Percentiles rank a stretch among this genome's conserved stretches.
Conservation (phyloP, 164 flowering plant species). For the Aristolochia californica region DNA sequence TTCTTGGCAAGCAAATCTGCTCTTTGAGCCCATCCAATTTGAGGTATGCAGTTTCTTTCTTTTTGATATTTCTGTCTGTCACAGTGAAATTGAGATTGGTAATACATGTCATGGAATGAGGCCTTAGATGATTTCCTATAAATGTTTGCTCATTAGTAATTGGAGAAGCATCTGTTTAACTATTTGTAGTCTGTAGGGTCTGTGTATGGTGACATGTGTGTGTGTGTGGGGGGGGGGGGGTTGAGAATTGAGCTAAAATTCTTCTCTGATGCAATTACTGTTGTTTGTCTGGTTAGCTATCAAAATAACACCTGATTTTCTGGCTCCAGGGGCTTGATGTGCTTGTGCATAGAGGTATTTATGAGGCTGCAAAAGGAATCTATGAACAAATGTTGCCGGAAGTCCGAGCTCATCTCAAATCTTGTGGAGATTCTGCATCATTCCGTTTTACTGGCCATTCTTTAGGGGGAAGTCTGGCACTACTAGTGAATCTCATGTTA, state of each 20-base stretch:
- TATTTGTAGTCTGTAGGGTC: too few species aligned
- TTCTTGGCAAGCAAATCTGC: conserved; percentile 97
- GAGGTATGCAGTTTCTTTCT: conserved; percentile 39
- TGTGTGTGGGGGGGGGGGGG: too few species aligned
- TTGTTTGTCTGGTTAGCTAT: background rate
- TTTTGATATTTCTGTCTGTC: too few species aligned
- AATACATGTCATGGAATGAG: too few species aligned
- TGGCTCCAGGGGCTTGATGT: conserved; percentile 63
- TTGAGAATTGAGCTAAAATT: too few species aligned
- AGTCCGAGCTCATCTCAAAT: conserved; percentile 49
- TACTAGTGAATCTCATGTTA: conserved; percentile 82
- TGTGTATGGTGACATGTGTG: too few species aligned
- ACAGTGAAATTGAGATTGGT: too few species aligned
- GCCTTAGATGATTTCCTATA: too few species aligned
- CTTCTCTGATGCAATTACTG: too few species aligned
- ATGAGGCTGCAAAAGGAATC: conserved; percentile 96
- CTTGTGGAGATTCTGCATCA: conserved; percentile 53
- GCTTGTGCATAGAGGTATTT: conserved; percentile 92
- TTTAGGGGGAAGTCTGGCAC: conserved; percentile 85
- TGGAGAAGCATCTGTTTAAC: too few species aligned
- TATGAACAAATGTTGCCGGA: conserved; percentile 94
- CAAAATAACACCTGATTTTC: background rate
- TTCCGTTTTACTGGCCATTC: conserved; percentile 98
- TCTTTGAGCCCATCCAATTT: conserved; percentile 76
- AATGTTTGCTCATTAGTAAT: too few species aligned